Base-by-base conservation (phyloP, 2,329 filamentous ascomycete species). In the Penicillium sp. region DNA sequence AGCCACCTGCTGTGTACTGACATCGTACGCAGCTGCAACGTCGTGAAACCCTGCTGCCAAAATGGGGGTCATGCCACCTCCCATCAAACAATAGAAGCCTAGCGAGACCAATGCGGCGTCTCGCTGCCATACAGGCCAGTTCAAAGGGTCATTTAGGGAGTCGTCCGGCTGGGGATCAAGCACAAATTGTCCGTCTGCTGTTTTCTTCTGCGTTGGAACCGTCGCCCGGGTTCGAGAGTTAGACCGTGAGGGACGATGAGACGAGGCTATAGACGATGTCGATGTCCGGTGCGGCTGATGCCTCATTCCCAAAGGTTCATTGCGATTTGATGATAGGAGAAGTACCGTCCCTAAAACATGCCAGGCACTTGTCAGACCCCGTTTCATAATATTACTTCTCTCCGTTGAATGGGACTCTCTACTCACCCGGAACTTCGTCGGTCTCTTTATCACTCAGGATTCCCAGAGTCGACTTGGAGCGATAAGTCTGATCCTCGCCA, bases 121-220 rank as follows among this genome's bases (percentile, higher is more conserved):
- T 72, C 93, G 82, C 39, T 90, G 84, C 86, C 90, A 90, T 7
- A 82, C 77, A 0, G 89, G 86, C 93, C 93, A 97, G 71, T 97
- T 97, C 55, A 97, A 77, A 1, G 93, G 93, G 66, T 97, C 93
- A 62, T 97, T 97, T 50, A 82, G 79, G 0, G 90, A 92, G 50
- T 97, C 92, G 57, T 97, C 92, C 0, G 93, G 93, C 70, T 97
- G 93, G 0, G 93, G 93, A 0, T 95, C 89, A 14, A 97, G 78
- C 53, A 97, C 91, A 66, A 97, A 91, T 59, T 85, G 83, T 16
- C 92, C 92, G 70, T 96, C 89, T 35, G 82, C 76, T 2, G 92
- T 96, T 62, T 81, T 88, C 78, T 97, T 97, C 76, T 85, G 85
- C 44, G 64, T 58, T 16, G 70, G 66, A 14, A 61, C 62, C 0